These are phyloP conservation scores for Ophiostoma piceae DNA, from an alignment of 2,329 filamentous ascomycete species.

Conservation along the genomic window DNA sequence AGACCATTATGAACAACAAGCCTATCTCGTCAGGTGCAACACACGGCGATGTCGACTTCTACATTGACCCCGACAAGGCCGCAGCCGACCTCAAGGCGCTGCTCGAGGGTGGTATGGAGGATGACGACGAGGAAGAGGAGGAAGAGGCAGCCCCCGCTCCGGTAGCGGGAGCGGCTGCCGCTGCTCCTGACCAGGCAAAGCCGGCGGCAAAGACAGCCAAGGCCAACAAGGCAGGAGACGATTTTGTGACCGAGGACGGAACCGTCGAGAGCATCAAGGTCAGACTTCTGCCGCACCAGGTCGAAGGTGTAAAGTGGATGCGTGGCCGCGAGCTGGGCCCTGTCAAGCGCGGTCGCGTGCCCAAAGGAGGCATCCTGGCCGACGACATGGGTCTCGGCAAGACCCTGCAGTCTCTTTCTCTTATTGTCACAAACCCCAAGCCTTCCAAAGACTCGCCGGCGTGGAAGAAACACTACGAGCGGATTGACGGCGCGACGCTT, in stretches of 20 bases:
- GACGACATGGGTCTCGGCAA: slow-evolving; percentile 98
- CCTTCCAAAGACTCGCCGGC: slow-evolving; percentile 52
- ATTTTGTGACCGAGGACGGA: slow-evolving; percentile 40
- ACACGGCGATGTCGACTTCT: slow-evolving; percentile 38
- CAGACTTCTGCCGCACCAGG: slow-evolving; percentile 85
- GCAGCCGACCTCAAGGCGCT: slow-evolving; percentile 73
- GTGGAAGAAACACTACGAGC: slow-evolving; percentile 63
- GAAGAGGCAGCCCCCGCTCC: slow-evolving; percentile 23
- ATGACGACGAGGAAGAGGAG: slow-evolving; percentile 56
- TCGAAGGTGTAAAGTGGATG: slow-evolving; percentile 95
- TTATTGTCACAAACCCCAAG: slow-evolving; percentile 78
- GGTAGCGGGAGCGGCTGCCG: neutral
- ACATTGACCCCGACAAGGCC: slow-evolving; percentile 66
- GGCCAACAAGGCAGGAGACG: slow-evolving; percentile 42
- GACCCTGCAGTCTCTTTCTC: slow-evolving; percentile 85
- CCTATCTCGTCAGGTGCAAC: slow-evolving; percentile 6
- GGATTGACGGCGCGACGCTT: slow-evolving; percentile 72
- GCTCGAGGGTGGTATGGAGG: slow-evolving; percentile 75
- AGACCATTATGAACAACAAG: slow-evolving; percentile 13
- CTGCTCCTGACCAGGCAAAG: slow-evolving; percentile 25
- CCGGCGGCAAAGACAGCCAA: slow-evolving; percentile 51
- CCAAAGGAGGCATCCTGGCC: slow-evolving; percentile 89
- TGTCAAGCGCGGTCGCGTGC: slow-evolving; percentile 72
- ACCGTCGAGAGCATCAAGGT: slow-evolving; percentile 74
- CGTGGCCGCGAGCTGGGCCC: slow-evolving; percentile 81